These are phyloP conservation scores for Paecilomyces sp. DNA, from an alignment of 2,329 filamentous ascomycete species.

Conservation along the genomic window DNA sequence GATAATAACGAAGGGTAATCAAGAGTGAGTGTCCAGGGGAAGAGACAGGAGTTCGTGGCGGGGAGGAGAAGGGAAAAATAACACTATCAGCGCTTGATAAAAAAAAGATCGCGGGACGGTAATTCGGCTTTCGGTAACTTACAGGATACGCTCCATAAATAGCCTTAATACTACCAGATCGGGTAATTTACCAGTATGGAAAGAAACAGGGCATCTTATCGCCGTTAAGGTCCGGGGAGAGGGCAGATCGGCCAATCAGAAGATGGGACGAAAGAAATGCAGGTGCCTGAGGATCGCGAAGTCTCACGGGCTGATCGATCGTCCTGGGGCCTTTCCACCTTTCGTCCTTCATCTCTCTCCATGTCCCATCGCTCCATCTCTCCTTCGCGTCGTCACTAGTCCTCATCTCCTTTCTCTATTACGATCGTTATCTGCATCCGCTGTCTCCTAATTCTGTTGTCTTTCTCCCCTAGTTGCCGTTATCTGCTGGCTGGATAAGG, in stretches of 20 bases:
- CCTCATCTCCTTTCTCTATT: not conserved
- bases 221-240: not conserved
- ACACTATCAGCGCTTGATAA: not conserved
- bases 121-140: not conserved
- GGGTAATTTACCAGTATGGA: not conserved
- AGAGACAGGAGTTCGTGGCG: not conserved
- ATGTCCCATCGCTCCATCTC: not conserved
- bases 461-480: not conserved
- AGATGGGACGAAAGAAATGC: constrained; percentile 9
- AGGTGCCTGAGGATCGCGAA: constrained; percentile 21
- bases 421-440: not conserved
- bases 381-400: not conserved
- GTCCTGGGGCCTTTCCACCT: constrained; percentile 6
- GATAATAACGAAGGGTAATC: not conserved
- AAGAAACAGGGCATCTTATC: constrained; percentile 2
- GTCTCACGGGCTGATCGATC: constrained; percentile 2
- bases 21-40: not conserved
- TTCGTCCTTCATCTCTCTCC: constrained; percentile 1
- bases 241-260: constrained; percentile 12
- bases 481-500: not conserved
- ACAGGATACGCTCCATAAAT: not conserved
- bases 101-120: not conserved
- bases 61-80: not conserved
- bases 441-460: not conserved
- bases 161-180: not conserved